Conservation (phyloP, 129 eudicot genomes). For the Deinandra increscens region DNA sequence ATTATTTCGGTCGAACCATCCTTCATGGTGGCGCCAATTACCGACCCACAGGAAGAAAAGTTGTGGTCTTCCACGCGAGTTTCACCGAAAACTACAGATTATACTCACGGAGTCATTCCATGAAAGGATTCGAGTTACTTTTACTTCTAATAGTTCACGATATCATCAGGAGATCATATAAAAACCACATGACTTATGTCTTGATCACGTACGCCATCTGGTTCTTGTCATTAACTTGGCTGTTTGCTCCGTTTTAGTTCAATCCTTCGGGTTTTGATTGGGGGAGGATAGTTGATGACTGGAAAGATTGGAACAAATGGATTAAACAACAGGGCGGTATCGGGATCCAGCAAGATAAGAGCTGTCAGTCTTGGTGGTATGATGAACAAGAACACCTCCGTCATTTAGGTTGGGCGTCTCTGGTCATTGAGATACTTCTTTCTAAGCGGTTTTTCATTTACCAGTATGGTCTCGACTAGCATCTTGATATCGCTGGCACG, state of each 20-base stretch:
- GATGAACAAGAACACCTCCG: slow-evolving; percentile 84
- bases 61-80: slow-evolving; percentile 81
- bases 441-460: slow-evolving; percentile 79
- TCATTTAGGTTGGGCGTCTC: slow-evolving; percentile 59
- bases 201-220: slow-evolving; percentile 73
- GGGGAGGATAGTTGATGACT: slow-evolving; percentile 88
- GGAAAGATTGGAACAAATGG: slow-evolving; percentile 99
- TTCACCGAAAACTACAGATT: slow-evolving; percentile 83
- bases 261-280: slow-evolving; percentile 93
- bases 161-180: slow-evolving; percentile 55
- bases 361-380: slow-evolving; percentile 99
- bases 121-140: slow-evolving; percentile 87
- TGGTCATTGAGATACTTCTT: slow-evolving; percentile 73
- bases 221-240: slow-evolving; percentile 89
- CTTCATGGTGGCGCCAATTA: slow-evolving; percentile 97
- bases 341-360: slow-evolving; percentile 87
- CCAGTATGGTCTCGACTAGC: slow-evolving; percentile 93
- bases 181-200: slow-evolving; percentile 64
- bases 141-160: slow-evolving; percentile 72
- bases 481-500: slow-evolving; percentile 70
- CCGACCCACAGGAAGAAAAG: slow-evolving; percentile 87
- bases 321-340: slow-evolving; percentile 91
- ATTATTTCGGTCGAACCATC: slow-evolving; percentile 86
- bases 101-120: slow-evolving; percentile 88
- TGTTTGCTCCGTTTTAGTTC: slow-evolving; percentile 86